Evolutionary conservation across 805 yeast species (phyloP), one percentile per base, ranked within the genome.

Genomic region (Cyberlindnera mycetangii): DNA sequence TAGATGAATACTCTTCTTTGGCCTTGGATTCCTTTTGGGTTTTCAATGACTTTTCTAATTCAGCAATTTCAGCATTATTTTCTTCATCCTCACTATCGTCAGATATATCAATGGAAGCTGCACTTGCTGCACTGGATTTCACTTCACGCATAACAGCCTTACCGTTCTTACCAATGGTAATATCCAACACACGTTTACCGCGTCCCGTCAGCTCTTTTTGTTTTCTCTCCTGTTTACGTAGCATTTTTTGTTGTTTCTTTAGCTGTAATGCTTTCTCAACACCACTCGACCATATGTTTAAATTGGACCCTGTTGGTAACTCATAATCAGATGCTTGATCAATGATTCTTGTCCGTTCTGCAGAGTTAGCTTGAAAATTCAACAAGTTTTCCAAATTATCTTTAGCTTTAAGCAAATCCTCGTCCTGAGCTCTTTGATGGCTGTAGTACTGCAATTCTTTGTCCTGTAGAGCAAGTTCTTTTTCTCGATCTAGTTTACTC

Each of bases 311-410:
- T 0, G 88, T 78, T 28, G 72, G 66, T 44, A 83, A 64, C 39
- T 87, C 95, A 60, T 78, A 88, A 61, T 93, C 99, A 5, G 95
- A 79, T 0, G 95, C 97, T 59, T 88, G 83, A 61, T 93, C 99
- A 32, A 95, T 90, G 50, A 93, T 89, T 54, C 79, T 80, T 0
- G 99, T 93, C 61, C 99, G 74, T 61, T 89, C 95, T 1, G 90
- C 87, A 7, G 95, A 86, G 15, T 90, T 81, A 2, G 78, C 87
- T 62, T 93, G 99, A 62, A 82, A 93, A 49, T 80, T 76, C 35
- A 93, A 68, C 38, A 93, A 67, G 25, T 79, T 83, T 25, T 87
- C 86, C 39, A 93, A 67, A 40, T 90, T 70, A 36, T 78, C 78
- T 53, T 86, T 84, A 0, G 99, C 99, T 44, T 72, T 71, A 4